Evolutionary conservation across 345 rosid genomes (phyloP), one percentile per base, ranked within the genome.

Genomic region (Aquilaria sinensis): DNA sequence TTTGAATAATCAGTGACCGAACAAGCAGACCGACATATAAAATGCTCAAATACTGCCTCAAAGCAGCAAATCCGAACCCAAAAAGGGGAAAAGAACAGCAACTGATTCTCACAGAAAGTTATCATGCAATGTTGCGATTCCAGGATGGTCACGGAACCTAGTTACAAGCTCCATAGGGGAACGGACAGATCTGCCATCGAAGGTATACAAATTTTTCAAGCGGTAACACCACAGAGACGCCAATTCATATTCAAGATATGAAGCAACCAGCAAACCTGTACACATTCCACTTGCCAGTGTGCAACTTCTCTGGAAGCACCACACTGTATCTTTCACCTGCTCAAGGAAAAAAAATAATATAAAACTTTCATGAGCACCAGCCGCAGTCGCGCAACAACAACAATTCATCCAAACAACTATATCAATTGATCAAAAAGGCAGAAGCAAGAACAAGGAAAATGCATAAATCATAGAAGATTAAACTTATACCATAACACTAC

Each of bases 241-340:
- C 43, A 37, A 37, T 37, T 37, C 43, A 37, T 37, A 37, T 0
- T 1, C 43, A 41, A 16, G 46, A 48, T 58, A 43, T 41, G 57
- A 58, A 67, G 30, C 11, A 57, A 31, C 16, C 54, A 49, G 33
- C 57, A 14, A 55, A 88, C 98, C 98, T 83, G 72, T 87, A 81
- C 31, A 92, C 98, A 67, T 87, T 87, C 98, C 96, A 92, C 68
- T 82, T 89, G 53, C 96, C 96, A 2, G 77, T 77, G 37, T 75
- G 75, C 34, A 92, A 70, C 67, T 89, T 85, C 76, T 92, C 98
- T 0, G 96, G 98, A 58, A 92, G 85, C 66, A 76, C 71, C 9
- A 81, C 89, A 23, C 96, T 84, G 84, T 84, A 85, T 2, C 34
- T 37, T 45, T 76, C 65, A 58, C 78, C 92, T 83, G 57, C 9